Conservation (phyloP, 2,329 filamentous ascomycete species). For the Botryotinia convoluta region DNA sequence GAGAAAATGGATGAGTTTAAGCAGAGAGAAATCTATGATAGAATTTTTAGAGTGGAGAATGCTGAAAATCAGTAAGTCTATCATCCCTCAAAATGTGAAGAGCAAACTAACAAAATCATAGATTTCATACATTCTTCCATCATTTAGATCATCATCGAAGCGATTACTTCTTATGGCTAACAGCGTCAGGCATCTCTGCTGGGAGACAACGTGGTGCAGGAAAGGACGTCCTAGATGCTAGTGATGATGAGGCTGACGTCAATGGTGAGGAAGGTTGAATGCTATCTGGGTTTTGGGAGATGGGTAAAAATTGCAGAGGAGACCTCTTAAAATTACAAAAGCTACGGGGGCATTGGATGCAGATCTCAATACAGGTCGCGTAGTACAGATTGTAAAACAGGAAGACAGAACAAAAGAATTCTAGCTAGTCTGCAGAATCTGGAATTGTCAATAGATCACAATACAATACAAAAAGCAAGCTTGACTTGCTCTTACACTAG, state of each 20-base stretch:
- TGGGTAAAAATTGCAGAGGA: not conserved
- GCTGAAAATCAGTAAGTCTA: slow-evolving; percentile 73
- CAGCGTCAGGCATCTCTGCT: slow-evolving; percentile 63
- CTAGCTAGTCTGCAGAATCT: not conserved
- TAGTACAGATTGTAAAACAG: not conserved
- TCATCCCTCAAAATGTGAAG: not conserved
- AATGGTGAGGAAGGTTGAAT: slow-evolving; percentile 24
- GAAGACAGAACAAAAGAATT: not conserved
- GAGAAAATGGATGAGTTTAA: slow-evolving; percentile 85
- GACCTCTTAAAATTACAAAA: not conserved
- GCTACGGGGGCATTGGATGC: not conserved
- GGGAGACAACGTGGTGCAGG: slow-evolving; percentile 46
- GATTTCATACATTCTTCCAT: slow-evolving; percentile 75
- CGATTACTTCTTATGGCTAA: slow-evolving; percentile 72
- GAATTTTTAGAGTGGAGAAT: slow-evolving; percentile 88
- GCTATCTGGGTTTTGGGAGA: not conserved
- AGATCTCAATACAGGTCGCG: not conserved
- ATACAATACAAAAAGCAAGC: not conserved
- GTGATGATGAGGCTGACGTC: slow-evolving; percentile 22
- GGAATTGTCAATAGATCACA: not conserved
- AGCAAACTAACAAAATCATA: slow-evolving; percentile 37
- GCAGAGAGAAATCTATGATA: slow-evolving; percentile 83
- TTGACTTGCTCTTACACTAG: not conserved
- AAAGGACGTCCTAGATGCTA: slow-evolving; percentile 18
- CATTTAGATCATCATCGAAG: slow-evolving; percentile 73